Base-by-base conservation (phyloP, 164 flowering plant species). In the Chimonanthus salicifolius region DNA sequence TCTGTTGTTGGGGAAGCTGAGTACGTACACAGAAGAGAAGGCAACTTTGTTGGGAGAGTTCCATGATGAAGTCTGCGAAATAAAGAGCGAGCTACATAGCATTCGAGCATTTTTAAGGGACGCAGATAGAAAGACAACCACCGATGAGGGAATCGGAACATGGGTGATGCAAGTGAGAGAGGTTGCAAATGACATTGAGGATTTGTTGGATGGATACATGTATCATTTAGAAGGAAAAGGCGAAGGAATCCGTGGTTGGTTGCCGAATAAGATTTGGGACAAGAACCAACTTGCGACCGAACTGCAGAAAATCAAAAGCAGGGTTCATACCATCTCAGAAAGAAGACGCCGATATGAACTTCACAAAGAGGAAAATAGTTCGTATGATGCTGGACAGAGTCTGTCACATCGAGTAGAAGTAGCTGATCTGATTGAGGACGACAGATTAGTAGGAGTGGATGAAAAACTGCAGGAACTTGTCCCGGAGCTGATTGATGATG, bases 31-130 rank as follows among this genome's bases (percentile, higher is more conserved):
- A 20, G 21, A 6, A 20, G 0, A 63, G 10, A 44, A 63, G 7
- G 43, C 44, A 63, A 10, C 66, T 7, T 45, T 51, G 8, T 16
- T 69, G 1, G 15, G n/a, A 49, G 60, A 62, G 7, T 9, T 69
- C 2, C 11, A 47, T 46, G 8, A 50, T 49, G 71, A 69, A 69
- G 6, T 69, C 6, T 16, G 11, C 8, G 71, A 51, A 69, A 69
- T 69, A 45, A 50, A 69, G 11, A 0, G 18, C 46, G 83, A 88
- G 87, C 86, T 78, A 15, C 49, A 65, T 2, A 71, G 64, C 64
- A 71, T 58, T 20, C 47, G 21, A 33, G 43, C 64, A 21, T 71
- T 71, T 21, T 45, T 45, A 13, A 54, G 47, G 15, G 64, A 71
- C 3, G 70, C 70, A 4, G 58, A 68, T 3, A 43, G 45, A 43